These are phyloP conservation scores for Syncephalastrum racemosum DNA, from an alignment of 371 early-diverging fungal species.

Conservation along the genomic window DNA sequence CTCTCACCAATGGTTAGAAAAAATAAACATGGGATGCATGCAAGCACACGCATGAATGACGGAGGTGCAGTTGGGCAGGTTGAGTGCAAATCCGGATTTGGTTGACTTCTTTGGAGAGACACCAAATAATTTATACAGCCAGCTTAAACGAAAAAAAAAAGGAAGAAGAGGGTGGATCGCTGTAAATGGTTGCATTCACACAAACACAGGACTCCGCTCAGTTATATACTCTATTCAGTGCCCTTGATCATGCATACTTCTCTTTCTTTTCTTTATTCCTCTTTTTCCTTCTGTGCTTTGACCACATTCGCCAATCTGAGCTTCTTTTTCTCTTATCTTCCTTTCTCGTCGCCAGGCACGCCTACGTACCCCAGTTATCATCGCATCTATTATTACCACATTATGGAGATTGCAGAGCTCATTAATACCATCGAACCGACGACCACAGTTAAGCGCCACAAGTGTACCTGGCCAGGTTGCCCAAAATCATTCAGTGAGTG, in stretches of 20 bases:
- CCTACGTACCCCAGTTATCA: neutral
- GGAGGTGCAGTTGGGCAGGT: too few relatives aligned
- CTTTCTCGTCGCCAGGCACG: neutral
- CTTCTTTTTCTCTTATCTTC: neutral
- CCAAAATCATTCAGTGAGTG: constrained; percentile 33
- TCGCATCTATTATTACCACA: neutral
- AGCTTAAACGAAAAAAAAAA: neutral
- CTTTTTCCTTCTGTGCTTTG: constrained; percentile 1
- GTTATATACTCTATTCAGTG: constrained; percentile 4
- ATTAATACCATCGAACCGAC: constrained; percentile 50
- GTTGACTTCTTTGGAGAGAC: too few relatives aligned
- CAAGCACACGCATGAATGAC: too few relatives aligned
- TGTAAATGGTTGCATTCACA: neutral
- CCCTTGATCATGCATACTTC: neutral
- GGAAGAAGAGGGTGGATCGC: neutral
- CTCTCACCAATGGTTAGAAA: too few relatives aligned
- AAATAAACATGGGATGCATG: too few relatives aligned
- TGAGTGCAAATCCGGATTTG: too few relatives aligned
- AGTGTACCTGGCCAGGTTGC: constrained; percentile 31
- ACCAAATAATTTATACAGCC: too few relatives aligned
- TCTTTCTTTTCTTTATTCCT: constrained; percentile 7
- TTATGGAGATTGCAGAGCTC: constrained; percentile 66
- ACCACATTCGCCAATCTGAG: neutral
- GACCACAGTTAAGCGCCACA: constrained; percentile 27
- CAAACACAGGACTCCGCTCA: constrained; percentile 9